These are phyloP conservation scores for Aplosporella prunicola DNA, from an alignment of 2,329 filamentous ascomycete genomes.

Conservation along the genomic window DNA sequence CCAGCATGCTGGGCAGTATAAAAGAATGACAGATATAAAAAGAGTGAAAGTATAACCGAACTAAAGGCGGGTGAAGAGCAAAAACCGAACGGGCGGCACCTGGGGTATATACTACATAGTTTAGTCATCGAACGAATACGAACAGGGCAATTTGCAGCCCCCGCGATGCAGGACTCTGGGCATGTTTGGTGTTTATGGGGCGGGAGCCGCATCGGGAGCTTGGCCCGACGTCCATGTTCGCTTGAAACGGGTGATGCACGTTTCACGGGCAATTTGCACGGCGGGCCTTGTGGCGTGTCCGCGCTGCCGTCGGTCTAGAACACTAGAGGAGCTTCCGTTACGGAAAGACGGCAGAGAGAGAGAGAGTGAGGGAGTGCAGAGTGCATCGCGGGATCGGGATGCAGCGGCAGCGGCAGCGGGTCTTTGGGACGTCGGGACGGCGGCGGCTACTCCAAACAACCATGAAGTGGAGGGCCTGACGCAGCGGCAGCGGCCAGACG, in stretches of 20 bases:
- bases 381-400: neutral
- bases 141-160: slow-evolving; percentile 5
- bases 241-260: slow-evolving; percentile 7
- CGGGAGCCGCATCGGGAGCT: slow-evolving; percentile 4
- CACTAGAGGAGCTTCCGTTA: no score
- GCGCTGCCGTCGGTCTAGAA: no score
- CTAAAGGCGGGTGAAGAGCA: neutral
- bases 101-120: neutral
- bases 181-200: slow-evolving; percentile 9
- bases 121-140: slow-evolving; percentile 1
- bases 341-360: neutral
- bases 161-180: slow-evolving; percentile 1
- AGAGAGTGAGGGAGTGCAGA: neutral
- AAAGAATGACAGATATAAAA: slow-evolving; percentile 15
- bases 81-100: neutral
- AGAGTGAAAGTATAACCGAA: slow-evolving; percentile 3
- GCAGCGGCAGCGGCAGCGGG: neutral
- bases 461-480: no score
- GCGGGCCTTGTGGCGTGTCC: no score
- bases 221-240: slow-evolving; percentile 4
- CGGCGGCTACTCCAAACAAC: no score
- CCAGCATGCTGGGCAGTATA: slow-evolving; percentile 19
- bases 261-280: no score
- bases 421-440: neutral
- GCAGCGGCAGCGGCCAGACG: no score